Evolutionary conservation across 345 rosid species (phyloP).

Genomic region (Syzygium jambos): DNA sequence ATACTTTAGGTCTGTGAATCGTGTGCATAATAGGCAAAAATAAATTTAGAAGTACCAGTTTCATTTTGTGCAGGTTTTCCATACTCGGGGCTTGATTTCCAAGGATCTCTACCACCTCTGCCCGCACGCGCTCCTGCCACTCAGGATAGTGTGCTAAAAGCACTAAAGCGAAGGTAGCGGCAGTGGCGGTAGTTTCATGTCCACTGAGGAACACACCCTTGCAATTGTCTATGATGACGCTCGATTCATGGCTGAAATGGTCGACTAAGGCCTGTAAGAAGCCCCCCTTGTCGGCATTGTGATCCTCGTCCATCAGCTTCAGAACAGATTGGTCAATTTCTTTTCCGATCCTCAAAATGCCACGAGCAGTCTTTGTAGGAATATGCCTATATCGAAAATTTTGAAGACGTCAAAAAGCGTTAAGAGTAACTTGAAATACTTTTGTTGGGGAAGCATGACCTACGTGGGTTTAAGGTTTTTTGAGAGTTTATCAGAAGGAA

Average conservation of each 20-base stretch:
- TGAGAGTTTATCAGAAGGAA: too few relatives aligned
- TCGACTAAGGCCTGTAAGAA: background rate
- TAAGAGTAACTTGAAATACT: too few relatives aligned
- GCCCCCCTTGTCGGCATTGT: too few relatives aligned
- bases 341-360: slow-evolving; percentile 18
- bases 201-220: slow-evolving; percentile 20
- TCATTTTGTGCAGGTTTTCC: slow-evolving; percentile 13
- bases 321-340: slow-evolving; percentile 5
- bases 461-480: too few relatives aligned
- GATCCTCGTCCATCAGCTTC: background rate
- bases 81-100: slow-evolving; percentile 5
- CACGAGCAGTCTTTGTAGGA: slow-evolving; percentile 7
- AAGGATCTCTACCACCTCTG: slow-evolving; percentile 7
- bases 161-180: slow-evolving; percentile 12
- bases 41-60: background rate
- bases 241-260: background rate
- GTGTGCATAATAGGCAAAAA: too few relatives aligned
- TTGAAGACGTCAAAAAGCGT: too few relatives aligned
- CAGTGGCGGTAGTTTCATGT: slow-evolving; percentile 19
- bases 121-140: slow-evolving; percentile 15
- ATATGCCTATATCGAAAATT: background rate
- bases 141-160: slow-evolving; percentile 17
- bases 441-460: too few relatives aligned
- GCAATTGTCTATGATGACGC: slow-evolving; percentile 21
- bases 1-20: too few relatives aligned